Evolutionary conservation across 495 filamentous ascomycete species (phyloP).

Genomic region (Aspergillus incahuasiensis): DNA sequence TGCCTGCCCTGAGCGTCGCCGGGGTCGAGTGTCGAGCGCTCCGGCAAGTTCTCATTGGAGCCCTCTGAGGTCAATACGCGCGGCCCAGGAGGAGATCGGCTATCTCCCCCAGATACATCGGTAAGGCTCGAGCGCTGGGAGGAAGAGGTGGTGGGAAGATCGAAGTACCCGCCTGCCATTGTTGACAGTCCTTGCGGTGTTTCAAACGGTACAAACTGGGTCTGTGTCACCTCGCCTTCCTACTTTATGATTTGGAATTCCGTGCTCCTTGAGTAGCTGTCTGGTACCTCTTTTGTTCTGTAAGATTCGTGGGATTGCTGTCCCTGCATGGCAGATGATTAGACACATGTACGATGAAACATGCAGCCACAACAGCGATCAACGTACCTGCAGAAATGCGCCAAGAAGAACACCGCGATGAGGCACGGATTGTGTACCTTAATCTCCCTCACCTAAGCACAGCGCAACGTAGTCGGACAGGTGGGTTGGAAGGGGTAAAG

Average conservation of each 20-base stretch:
- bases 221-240: conserved; percentile 10
- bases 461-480: conserved; percentile 9
- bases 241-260: background rate
- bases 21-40: conserved; percentile 14
- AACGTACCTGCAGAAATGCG: conserved; percentile 13
- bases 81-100: conserved; percentile 25
- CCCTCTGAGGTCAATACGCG: conserved; percentile 23
- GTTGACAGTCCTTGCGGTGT: conserved; percentile 9
- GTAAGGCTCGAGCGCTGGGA: conserved; percentile 30
- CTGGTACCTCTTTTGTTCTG: background rate
- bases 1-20: conserved; percentile 28
- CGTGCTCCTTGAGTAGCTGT: background rate
- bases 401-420: conserved; percentile 4
- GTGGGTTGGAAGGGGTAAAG: conserved; percentile 19
- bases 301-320: background rate
- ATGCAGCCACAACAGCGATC: background rate
- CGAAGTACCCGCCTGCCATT: conserved; percentile 43
- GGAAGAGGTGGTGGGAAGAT: conserved; percentile 28
- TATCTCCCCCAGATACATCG: conserved; percentile 23
- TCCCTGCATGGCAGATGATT: conserved; percentile 13
- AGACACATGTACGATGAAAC: conserved; percentile 5
- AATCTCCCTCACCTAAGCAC: conserved; percentile 5
- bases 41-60: conserved; percentile 24
- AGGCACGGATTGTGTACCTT: conserved; percentile 12
- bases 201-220: background rate